Base-by-base conservation (phyloP, 2,329 filamentous ascomycete species). In the Penicillium sp. region DNA sequence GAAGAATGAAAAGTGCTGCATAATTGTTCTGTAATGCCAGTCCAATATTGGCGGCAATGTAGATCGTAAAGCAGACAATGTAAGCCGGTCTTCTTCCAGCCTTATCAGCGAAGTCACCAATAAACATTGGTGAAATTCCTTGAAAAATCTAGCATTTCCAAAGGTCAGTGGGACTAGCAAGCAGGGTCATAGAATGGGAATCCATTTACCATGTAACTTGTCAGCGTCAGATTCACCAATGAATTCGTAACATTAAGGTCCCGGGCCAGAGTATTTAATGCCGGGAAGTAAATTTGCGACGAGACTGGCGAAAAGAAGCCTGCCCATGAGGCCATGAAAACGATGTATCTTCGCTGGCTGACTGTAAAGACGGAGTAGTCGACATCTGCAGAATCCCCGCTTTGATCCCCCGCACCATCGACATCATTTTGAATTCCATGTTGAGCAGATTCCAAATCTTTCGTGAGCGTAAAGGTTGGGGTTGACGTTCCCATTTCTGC, bases 11-110 rank as follows among this genome's bases (percentile, higher is more conserved):
- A 0, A 76, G 59, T 2, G 72, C 69, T 12, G 67, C 64, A 57
- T 69, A 75, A 37, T 62, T 67, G 30, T 65, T 62, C 45, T 75
- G 72, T 8, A 75, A 29, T 1, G 73, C 71, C 3, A 75, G 60
- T 1, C 72, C 73, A 20, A 75, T 64, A 50, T 74, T 74, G 10
- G 72, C 70, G 7, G 62, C 64, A n/a, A 74, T 64, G 50, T 75
- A 76, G 45, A 75, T 80, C 40, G 71, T 55, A 54, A 87, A 84
- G 39, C 82, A 80, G 18, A 79, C 59, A 13, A 81, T 62, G 60
- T 80, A 82, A 4, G 78, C 78, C 8, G 79, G 78, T 50, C 80
- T 70, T 49, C 80, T 69, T 15, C 80, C 80, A 37, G 73, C 72
- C 45, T 73, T 77, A 56, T 82, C 80, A 3, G 78, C 75, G 34